Evolutionary conservation across 202 grass and related monocot genomes (phyloP).

Genomic region (Schoenoplectus tabernaemontani): DNA sequence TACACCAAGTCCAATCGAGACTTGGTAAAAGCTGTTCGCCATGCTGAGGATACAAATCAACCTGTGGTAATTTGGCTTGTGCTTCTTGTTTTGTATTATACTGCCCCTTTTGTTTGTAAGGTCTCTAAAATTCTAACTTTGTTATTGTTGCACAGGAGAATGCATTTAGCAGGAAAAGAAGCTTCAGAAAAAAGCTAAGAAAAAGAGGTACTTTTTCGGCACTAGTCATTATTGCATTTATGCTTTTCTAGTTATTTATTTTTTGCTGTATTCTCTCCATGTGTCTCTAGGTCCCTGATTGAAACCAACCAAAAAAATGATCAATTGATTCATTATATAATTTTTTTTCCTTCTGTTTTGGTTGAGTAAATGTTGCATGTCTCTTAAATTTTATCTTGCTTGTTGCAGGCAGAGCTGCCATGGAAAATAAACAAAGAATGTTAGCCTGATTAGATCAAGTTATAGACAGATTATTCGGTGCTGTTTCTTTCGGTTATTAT

Average conservation of each 20-base stretch:
- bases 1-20: conserved; percentile 58
- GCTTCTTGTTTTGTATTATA: conserved; percentile 17
- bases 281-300: no score
- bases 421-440: conserved; percentile 8
- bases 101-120: background rate
- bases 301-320: background rate
- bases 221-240: background rate
- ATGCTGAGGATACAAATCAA: conserved; percentile 56
- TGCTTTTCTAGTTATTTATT: no score
- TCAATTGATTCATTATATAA: background rate
- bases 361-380: background rate
- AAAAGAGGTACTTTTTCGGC: conserved; percentile 40
- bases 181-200: conserved; percentile 93
- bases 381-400: background rate
- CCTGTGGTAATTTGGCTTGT: conserved; percentile 55
- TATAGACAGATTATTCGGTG: background rate
- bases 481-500: background rate
- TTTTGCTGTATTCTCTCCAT: no score
- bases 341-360: no score
- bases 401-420: conserved; percentile 14
- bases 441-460: conserved; percentile 8
- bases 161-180: conserved; percentile 96
- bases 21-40: conserved; percentile 68
- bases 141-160: conserved; percentile 47
- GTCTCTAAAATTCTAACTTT: background rate